Evolutionary conservation across 306 rosid species (phyloP).

Genomic region (Castanopsis chinensis): DNA sequence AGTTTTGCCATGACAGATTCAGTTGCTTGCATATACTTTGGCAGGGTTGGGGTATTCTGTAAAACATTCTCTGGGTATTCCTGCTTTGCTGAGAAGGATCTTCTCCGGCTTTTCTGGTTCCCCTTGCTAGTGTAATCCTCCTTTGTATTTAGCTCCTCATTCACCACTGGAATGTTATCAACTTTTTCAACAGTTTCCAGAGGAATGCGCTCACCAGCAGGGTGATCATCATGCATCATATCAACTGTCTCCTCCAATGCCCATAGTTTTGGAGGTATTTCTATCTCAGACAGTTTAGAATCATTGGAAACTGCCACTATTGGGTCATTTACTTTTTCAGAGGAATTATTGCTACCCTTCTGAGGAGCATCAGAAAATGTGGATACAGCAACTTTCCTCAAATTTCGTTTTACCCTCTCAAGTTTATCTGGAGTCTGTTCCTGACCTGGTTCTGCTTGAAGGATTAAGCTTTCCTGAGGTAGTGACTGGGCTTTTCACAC

Average conservation of each 20-base stretch:
- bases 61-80: constrained; percentile 39
- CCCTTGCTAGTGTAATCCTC: constrained; percentile 19
- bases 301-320: constrained; percentile 17
- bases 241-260: constrained; percentile 4
- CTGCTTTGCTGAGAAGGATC: constrained; percentile 44
- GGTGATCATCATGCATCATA: neutral
- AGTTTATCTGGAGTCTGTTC: constrained; percentile 38
- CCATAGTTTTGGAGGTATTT: constrained; percentile 17
- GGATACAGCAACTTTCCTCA: constrained; percentile 18
- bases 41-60: constrained; percentile 40
- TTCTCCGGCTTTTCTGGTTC: constrained; percentile 33
- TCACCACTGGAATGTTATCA: constrained; percentile 20
- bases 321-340: constrained; percentile 32
- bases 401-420: constrained; percentile 33
- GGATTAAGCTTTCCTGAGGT: constrained; percentile 29
- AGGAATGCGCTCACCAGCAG: neutral
- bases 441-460: constrained; percentile 26
- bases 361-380: constrained; percentile 28
- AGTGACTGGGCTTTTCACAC: constrained; percentile 32
- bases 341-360: constrained; percentile 20
- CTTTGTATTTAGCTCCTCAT: constrained; percentile 29
- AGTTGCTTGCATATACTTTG: constrained; percentile 65
- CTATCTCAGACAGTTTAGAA: constrained; percentile 17
- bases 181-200: constrained; percentile 20
- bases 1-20: constrained; percentile 64